Percentiles rank a stretch among this genome's conserved stretches.
These are phyloP conservation scores for Cystobasidiaceae sp. DNA, from an alignment of 1,284 basidiomycete genomes.

Conservation along the genomic window DNA sequence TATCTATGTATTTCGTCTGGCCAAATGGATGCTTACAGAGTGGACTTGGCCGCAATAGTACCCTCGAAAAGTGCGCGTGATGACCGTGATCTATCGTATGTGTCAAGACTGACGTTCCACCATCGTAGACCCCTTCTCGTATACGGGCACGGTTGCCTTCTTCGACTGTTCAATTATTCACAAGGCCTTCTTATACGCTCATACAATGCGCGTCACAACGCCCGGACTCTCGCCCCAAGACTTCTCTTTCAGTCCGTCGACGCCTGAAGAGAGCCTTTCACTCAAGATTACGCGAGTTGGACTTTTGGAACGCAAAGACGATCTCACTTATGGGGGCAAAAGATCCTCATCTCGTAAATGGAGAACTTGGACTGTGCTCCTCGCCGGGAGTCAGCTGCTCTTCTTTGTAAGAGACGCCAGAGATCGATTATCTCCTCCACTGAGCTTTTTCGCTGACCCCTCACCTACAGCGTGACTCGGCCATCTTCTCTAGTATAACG, in stretches of 20 bases:
- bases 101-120: constrained; percentile 37
- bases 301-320: constrained; percentile 76
- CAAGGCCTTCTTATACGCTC: constrained; percentile 63
- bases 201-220: constrained; percentile 57
- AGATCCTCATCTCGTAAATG: constrained; percentile 76
- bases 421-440: neutral
- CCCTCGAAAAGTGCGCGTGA: constrained; percentile 47
- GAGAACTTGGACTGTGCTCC: constrained; percentile 75
- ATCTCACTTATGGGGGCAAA: constrained; percentile 67
- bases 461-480: neutral
- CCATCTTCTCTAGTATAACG: neutral
- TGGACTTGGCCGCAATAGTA: too few relatives aligned
- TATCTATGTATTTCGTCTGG: too few relatives aligned
- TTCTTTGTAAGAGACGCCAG: constrained; percentile 57
- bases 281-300: constrained; percentile 81
- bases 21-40: too few relatives aligned
- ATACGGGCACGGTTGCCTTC: constrained; percentile 62
- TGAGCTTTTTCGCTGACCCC: neutral
- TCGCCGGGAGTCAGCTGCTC: constrained; percentile 84
- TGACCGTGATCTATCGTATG: neutral
- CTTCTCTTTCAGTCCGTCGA: too few relatives aligned
- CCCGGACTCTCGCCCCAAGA: too few relatives aligned
- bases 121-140: constrained; percentile 72
- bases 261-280: too few relatives aligned
- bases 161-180: constrained; percentile 59